Percentiles rank a stretch among this genome's conserved stretches.
phyloP scores from a whole-genome alignment of 306 rosid genomes.

The Cucumis melo region DNA sequence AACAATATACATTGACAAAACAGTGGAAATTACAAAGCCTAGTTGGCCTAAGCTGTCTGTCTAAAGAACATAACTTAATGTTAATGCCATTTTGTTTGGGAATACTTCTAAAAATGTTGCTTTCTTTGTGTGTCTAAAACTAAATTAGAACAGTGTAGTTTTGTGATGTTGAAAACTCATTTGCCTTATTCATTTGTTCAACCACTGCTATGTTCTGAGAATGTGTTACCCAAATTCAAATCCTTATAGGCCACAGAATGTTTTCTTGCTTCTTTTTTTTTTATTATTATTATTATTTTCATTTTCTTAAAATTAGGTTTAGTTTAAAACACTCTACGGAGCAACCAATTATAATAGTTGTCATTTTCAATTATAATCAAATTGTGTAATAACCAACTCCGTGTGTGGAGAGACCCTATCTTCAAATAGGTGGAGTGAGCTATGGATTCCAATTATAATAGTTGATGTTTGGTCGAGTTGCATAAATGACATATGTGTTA shows the following conservation, averaged over 20 bases:
- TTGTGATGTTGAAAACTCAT: neutral
- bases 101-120: neutral
- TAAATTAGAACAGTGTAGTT: neutral
- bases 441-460: too few species aligned
- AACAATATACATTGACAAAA: neutral
- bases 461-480: too few species aligned
- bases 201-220: neutral
- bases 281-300: too few species aligned
- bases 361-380: too few species aligned
- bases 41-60: neutral
- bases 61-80: neutral
- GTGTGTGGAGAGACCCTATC: too few species aligned
- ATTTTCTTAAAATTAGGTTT: too few species aligned
- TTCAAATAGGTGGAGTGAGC: too few species aligned
- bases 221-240: neutral
- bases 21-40: neutral
- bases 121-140: neutral
- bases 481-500: too few species aligned
- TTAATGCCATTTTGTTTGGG: neutral
- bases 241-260: neutral
- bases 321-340: too few species aligned
- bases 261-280: neutral
- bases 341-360: too few species aligned
- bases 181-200: neutral
- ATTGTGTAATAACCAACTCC: too few species aligned